Percentiles rank a stretch among this genome's conserved stretches.
phyloP scores from a whole-genome alignment of 2,329 filamentous ascomycete genomes.

The Saccharata proteae region DNA sequence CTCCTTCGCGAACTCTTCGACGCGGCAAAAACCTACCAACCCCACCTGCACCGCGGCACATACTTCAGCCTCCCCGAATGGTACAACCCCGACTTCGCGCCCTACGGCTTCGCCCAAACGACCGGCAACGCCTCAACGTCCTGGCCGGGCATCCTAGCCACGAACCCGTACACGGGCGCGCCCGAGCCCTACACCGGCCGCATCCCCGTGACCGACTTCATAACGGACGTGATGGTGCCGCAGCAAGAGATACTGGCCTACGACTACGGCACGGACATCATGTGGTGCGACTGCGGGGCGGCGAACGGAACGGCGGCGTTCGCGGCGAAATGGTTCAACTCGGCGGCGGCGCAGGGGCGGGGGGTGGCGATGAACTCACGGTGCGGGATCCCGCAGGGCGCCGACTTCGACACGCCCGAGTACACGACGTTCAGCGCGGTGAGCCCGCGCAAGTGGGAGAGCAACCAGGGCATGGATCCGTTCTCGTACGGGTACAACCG shows the following conservation, averaged over 20 bases:
- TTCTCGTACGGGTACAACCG: slow-evolving; percentile 49
- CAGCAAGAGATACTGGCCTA: slow-evolving; percentile 33
- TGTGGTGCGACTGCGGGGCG: slow-evolving; percentile 37
- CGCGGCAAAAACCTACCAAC: slow-evolving; percentile 30
- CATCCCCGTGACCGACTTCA: slow-evolving; percentile 29
- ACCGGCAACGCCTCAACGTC: slow-evolving; percentile 16
- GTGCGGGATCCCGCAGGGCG: slow-evolving; percentile 37
- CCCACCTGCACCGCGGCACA: slow-evolving; percentile 30
- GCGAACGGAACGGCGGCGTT: slow-evolving; percentile 32
- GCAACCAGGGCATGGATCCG: slow-evolving; percentile 47
- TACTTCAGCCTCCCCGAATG: slow-evolving; percentile 37
- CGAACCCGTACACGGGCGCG: slow-evolving; percentile 32
- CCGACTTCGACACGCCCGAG: slow-evolving; percentile 51
- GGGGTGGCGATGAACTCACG: slow-evolving; percentile 46
- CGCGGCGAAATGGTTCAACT: slow-evolving; percentile 32
- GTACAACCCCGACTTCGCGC: slow-evolving; percentile 33
- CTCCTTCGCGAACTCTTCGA: slow-evolving; percentile 32
- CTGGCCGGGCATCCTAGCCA: slow-evolving; percentile 32
- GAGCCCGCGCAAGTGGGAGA: slow-evolving; percentile 48
- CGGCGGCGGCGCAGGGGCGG: slow-evolving; percentile 24
- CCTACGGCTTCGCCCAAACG: slow-evolving; percentile 23
- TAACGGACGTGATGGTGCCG: slow-evolving; percentile 30
- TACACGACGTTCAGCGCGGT: slow-evolving; percentile 39
- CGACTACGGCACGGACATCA: slow-evolving; percentile 30
- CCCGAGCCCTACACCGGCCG: slow-evolving; percentile 34